Evolutionary conservation across 306 rosid genomes (phyloP).

Genomic region (Trifolium dubium): DNA sequence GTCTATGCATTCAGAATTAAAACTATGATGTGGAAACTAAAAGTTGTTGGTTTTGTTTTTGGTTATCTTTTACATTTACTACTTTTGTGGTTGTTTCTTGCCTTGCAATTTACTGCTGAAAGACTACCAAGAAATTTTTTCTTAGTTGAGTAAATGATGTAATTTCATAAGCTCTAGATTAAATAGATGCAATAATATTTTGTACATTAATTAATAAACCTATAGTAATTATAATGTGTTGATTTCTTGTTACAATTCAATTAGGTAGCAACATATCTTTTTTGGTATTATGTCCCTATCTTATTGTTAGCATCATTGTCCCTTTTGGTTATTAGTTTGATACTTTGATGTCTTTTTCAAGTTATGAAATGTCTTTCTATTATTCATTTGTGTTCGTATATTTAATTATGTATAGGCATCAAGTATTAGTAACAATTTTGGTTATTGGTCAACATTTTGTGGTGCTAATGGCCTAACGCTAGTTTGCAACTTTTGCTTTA

Average conservation of each 20-base stretch:
- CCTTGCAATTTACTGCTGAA: constrained; percentile 37
- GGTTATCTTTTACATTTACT: constrained; percentile 24
- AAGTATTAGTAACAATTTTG: background rate
- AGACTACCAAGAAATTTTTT: constrained; percentile 16
- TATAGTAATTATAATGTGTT: background rate
- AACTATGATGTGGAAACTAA: constrained; percentile 12
- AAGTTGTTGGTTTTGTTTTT: constrained; percentile 31
- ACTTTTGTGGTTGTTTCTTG: constrained; percentile 29
- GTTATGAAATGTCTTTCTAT: background rate
- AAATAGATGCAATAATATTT: constrained; percentile 8
- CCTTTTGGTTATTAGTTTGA: too few relatives aligned
- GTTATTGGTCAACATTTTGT: constrained; percentile 33
- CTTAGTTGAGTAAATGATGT: constrained; percentile 23
- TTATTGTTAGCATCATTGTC: constrained; percentile 25
- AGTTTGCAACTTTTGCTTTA: constrained; percentile 47
- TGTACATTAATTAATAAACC: background rate
- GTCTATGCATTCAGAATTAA: constrained; percentile 13
- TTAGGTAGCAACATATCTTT: constrained; percentile 8
- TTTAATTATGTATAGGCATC: constrained; percentile 33
- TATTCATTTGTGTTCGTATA: constrained; percentile 8
- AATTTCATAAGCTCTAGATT: constrained; percentile 17
- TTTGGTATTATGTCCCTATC: constrained; percentile 21
- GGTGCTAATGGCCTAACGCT: constrained; percentile 41
- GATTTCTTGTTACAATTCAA: constrained; percentile 6
- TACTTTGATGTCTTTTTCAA: background rate